phyloP scores from a whole-genome alignment of 176 grass and related monocot genomes.

The Pontederia paniculata region DNA sequence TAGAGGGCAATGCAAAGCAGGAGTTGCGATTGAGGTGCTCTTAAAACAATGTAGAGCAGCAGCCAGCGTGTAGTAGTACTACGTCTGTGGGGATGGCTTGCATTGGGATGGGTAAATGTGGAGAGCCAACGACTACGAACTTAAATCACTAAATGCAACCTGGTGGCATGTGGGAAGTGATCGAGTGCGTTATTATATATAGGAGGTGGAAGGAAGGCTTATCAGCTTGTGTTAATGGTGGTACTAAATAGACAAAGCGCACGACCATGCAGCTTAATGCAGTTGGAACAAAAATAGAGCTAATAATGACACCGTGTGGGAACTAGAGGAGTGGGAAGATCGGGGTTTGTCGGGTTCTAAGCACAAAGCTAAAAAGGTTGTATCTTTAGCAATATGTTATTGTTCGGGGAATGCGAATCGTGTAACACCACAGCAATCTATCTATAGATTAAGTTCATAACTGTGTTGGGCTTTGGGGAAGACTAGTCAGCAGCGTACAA shows the following conservation, averaged over 20 bases:
- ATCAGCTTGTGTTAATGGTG: conserved; percentile 12
- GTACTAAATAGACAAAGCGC: background rate
- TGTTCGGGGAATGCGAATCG: background rate
- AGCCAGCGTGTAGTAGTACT: background rate
- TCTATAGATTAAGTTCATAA: background rate
- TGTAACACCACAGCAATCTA: background rate
- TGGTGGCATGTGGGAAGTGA: background rate
- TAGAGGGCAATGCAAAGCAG: conserved; percentile 1
- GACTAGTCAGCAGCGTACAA: conserved; percentile 15
- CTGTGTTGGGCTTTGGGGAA: conserved; percentile 1
- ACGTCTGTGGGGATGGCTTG: conserved; percentile 6
- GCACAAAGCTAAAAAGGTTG: conserved; percentile 7
- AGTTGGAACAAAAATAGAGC: conserved; percentile 1
- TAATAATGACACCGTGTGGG: conserved; percentile 5
- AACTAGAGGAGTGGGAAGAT: conserved; percentile 30
- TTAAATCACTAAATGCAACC: background rate
- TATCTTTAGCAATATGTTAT: background rate
- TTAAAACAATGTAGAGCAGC: conserved; percentile 7
- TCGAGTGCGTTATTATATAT: background rate
- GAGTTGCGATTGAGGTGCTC: background rate
- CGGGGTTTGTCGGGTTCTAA: conserved; percentile 35
- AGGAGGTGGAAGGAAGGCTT: background rate
- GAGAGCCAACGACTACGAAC: background rate
- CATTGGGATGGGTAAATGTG: conserved; percentile 15
- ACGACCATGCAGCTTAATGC: too few relatives aligned